Conservation (phyloP, 768 basidiomycete species). For the Cystobasidium onofrii region DNA sequence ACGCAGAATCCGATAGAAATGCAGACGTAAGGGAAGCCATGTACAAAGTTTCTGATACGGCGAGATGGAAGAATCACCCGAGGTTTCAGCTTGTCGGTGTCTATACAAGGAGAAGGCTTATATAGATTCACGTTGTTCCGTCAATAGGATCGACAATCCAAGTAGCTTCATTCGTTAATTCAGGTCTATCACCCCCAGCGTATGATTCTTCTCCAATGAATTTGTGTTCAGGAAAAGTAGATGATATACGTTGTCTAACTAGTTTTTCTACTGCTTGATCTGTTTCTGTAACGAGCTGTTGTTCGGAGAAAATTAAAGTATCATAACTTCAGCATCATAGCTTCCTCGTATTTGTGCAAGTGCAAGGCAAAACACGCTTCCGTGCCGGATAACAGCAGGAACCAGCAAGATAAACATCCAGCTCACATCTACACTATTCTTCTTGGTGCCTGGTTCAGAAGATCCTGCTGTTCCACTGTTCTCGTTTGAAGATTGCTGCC, state of each 20-base stretch:
- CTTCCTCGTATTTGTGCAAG: too few species aligned
- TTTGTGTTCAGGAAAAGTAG: slow-evolving; percentile 45
- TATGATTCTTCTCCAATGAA: slow-evolving; percentile 87
- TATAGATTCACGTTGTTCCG: slow-evolving; percentile 50
- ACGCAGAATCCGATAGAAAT: slow-evolving; percentile 86
- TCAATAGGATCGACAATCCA: slow-evolving; percentile 91
- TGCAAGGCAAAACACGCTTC: too few species aligned
- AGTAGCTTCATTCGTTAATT: slow-evolving; percentile 63
- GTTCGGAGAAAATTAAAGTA: too few species aligned
- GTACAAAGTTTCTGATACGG: slow-evolving; percentile 66
- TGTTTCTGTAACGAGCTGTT: slow-evolving; percentile 81
- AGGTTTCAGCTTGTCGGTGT: too few species aligned
- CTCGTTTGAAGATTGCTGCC: slow-evolving; percentile 47
- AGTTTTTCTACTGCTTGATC: slow-evolving; percentile 84
- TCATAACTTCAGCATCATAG: too few species aligned
- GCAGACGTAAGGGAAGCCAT: slow-evolving; percentile 77
- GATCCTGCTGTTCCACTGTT: slow-evolving; percentile 38
- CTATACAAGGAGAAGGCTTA: neutral
- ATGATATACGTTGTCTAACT: slow-evolving; percentile 61
- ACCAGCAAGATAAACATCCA: too few species aligned
- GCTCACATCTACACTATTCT: slow-evolving; percentile 70
- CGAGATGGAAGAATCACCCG: too few species aligned
- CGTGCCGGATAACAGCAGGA: too few species aligned
- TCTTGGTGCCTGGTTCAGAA: slow-evolving; percentile 63
- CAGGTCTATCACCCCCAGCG: slow-evolving; percentile 59